Evolutionary conservation across 1,284 basidiomycete genomes (phyloP), one percentile per base, ranked within the genome.

Genomic region (Blastosporella zonata): DNA sequence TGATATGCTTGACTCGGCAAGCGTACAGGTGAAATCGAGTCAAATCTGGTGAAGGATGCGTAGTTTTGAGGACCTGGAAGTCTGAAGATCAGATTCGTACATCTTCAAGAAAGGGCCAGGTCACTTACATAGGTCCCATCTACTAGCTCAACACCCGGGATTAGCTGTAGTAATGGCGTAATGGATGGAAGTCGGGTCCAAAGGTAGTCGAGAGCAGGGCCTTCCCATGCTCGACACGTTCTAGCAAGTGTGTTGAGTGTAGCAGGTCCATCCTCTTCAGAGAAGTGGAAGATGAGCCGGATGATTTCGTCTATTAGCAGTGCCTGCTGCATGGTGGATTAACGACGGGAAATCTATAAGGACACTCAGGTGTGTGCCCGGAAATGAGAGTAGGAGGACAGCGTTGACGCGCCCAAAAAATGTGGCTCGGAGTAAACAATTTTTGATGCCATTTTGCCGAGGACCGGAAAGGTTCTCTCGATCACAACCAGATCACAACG

Each of bases 231-330:
- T 55, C 61, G 68, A 59, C 80, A 84, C 35, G 61, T 67, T 49
- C 67, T 66, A 3, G 73, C 70, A 20, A 62, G 57, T 35, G 53
- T 57, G 37, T 62, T 59, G 15, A 77, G 65, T 5, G 64, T 61
- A 21, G 49, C 25, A 25, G 56, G 59, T 18, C 57, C 55, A 37
- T 62, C 53, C 37, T 71, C 65, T 29, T 64, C 57, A 49, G 66
- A 64, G 43, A 62, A 57, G 25, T 65, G 63, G 45, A 81, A 69
- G 43, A 79, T 69, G 23, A 65, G 56, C 47, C 72, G 68, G 15
- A 81, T 58, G 47, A 80, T 67, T 55, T 81, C 78, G 62, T 81
- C 78, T 43, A 81, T 70, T 53, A 73, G 63, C 35, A 81, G 66
- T n/a, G 67, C 71, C 35, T 53, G 50, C 54, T 80, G 78, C 78